Evolutionary conservation across 331 rosid genomes (phyloP).

Genomic region (Quercus phellos): DNA sequence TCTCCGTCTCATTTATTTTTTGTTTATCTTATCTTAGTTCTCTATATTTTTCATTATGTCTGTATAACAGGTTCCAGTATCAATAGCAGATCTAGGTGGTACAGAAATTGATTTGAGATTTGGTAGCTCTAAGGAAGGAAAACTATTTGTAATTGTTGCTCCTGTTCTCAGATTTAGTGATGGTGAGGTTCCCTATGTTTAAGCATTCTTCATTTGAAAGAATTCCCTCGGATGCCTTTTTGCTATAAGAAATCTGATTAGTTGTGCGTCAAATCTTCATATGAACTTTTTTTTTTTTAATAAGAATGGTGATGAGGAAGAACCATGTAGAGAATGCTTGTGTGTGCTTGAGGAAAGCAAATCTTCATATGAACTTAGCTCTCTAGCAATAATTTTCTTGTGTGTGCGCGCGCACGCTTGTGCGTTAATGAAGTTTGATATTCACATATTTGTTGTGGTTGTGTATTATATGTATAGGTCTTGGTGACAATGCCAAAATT

Average conservation of each 20-base stretch:
- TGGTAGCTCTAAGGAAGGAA: constrained; percentile 76
- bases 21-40: background rate
- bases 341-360: no score
- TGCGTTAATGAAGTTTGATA: background rate
- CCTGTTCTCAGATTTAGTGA: constrained; percentile 91
- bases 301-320: no score
- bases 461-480: constrained; percentile 33
- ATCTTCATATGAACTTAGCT: background rate
- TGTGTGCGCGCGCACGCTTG: fast-evolving
- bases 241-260: background rate
- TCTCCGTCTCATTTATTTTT: background rate
- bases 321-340: no score
- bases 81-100: constrained; percentile 98
- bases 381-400: background rate
- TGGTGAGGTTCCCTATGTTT: constrained; percentile 38
- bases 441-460: background rate
- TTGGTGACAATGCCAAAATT: constrained; percentile 77
- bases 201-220: background rate
- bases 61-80: constrained; percentile 78
- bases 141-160: constrained; percentile 76
- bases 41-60: constrained; percentile 7
- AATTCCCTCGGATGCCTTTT: background rate
- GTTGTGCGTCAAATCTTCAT: background rate
- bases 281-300: background rate
- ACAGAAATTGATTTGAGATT: constrained; percentile 95